These are phyloP conservation scores for Corylus avellana DNA, from an alignment of 306 rosid genomes.

Conservation along the genomic window DNA sequence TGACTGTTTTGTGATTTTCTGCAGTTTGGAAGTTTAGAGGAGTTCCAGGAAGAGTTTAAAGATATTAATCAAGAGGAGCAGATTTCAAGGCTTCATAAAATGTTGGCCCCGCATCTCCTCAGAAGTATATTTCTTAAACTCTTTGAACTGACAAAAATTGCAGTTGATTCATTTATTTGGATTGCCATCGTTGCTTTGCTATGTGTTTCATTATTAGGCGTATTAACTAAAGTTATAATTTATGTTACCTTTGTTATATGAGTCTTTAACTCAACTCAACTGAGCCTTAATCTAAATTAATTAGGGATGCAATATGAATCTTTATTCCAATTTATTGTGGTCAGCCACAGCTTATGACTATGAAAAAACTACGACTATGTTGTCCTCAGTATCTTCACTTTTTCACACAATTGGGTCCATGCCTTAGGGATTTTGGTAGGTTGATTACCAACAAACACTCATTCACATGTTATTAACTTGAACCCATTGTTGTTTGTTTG, in stretches of 20 bases:
- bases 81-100: slow-evolving; percentile 90
- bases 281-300: background rate
- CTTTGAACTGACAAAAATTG: slow-evolving; percentile 9
- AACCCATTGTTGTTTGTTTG: background rate
- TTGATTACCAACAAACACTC: background rate
- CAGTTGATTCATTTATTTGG: slow-evolving; percentile 20
- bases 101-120: slow-evolving; percentile 97
- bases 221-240: slow-evolving; percentile 17
- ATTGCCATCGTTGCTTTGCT: slow-evolving; percentile 4
- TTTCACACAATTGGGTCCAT: background rate
- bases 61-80: slow-evolving; percentile 99
- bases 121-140: slow-evolving; percentile 67
- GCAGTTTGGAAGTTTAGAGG: slow-evolving; percentile 96
- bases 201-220: slow-evolving; percentile 4
- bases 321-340: background rate
- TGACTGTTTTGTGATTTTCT: slow-evolving; percentile 29
- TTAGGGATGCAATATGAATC: background rate
- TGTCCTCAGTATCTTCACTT: background rate
- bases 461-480: background rate
- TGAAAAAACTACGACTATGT: background rate
- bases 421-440: background rate
- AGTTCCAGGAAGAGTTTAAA: slow-evolving; percentile 95
- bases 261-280: slow-evolving; percentile 11
- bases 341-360: background rate
- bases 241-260: slow-evolving; percentile 9